These are phyloP conservation scores for Lophium mytilinum DNA, from an alignment of 495 filamentous ascomycete species.

Conservation along the genomic window DNA sequence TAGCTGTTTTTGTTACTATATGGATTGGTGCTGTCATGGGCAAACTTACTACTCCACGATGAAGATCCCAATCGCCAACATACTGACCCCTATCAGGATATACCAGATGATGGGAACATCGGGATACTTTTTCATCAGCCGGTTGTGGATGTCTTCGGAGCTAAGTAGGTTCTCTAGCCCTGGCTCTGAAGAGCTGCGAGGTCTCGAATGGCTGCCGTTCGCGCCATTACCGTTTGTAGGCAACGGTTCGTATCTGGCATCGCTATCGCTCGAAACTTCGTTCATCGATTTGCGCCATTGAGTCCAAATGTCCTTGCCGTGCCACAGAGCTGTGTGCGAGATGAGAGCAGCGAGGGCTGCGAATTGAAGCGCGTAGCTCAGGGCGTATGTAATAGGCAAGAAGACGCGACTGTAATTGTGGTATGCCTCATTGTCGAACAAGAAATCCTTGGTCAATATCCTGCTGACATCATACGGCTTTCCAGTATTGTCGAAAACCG, in stretches of 20 bases:
- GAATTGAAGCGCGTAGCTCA: conserved; percentile 65
- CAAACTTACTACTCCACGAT: conserved; percentile 65
- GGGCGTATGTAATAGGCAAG: conserved; percentile 57
- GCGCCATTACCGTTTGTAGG: background rate
- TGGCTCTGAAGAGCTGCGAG: conserved; percentile 24
- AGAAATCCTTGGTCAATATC: conserved; percentile 62
- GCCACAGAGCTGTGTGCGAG: conserved; percentile 55
- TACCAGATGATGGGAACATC: conserved; percentile 79
- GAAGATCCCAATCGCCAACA: conserved; percentile 69
- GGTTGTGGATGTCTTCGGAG: conserved; percentile 68
- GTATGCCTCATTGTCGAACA: conserved; percentile 64
- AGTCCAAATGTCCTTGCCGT: conserved; percentile 64
- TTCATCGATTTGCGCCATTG: conserved; percentile 41
- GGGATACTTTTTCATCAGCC: conserved; percentile 64
- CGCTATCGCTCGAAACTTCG: conserved; percentile 18
- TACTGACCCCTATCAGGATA: conserved; percentile 55
- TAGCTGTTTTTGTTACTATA: conserved; percentile 42
- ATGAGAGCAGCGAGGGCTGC: conserved; percentile 65
- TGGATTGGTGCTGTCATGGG: background rate
- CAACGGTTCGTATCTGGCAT: conserved; percentile 23
- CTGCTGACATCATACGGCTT: conserved; percentile 65
- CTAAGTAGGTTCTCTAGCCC: conserved; percentile 49
- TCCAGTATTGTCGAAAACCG: conserved; percentile 76
- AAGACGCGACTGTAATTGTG: conserved; percentile 70
- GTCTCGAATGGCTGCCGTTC: conserved; percentile 1